phyloP scores from a whole-genome alignment of 441 rosid species.

The Aleurites moluccanus region DNA sequence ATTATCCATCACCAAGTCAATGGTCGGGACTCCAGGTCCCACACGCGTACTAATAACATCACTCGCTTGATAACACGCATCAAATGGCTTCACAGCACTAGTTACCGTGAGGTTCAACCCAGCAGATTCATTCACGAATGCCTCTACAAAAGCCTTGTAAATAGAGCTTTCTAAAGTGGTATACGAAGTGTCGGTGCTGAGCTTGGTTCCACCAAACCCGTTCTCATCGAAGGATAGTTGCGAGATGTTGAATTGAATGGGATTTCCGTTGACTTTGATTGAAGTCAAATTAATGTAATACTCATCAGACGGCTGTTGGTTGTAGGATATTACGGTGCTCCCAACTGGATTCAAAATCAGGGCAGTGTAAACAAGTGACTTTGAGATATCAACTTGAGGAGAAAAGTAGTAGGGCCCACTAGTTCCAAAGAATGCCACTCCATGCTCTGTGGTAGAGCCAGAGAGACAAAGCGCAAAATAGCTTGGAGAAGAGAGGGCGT shows the following conservation, averaged over 20 bases:
- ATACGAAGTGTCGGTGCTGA: slow-evolving; percentile 64
- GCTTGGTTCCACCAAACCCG: slow-evolving; percentile 67
- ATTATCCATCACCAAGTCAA: slow-evolving; percentile 51
- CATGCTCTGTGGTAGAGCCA: slow-evolving; percentile 25
- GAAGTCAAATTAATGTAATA: slow-evolving; percentile 54
- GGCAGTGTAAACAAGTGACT: slow-evolving; percentile 37
- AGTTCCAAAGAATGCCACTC: slow-evolving; percentile 50
- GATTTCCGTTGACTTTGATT: slow-evolving; percentile 35
- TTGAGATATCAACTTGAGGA: slow-evolving; percentile 25
- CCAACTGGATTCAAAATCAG: slow-evolving; percentile 50
- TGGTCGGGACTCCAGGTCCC: slow-evolving; percentile 57
- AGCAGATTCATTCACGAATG: slow-evolving; percentile 37
- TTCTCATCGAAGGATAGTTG: slow-evolving; percentile 35
- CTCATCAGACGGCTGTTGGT: slow-evolving; percentile 50
- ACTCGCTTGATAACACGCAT: slow-evolving; percentile 46
- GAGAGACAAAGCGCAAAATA: slow-evolving; percentile 53
- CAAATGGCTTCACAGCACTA: slow-evolving; percentile 43
- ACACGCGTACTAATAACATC: slow-evolving; percentile 45
- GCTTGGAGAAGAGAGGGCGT: slow-evolving; percentile 43
- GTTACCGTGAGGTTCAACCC: slow-evolving; percentile 43
- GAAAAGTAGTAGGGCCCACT: slow-evolving; percentile 44
- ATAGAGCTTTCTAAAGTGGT: slow-evolving; percentile 53
- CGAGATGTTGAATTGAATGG: slow-evolving; percentile 37
- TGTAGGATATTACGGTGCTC: slow-evolving; percentile 45
- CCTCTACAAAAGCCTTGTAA: slow-evolving; percentile 37